Evolutionary conservation across 257 asterid species (phyloP).

Genomic region (Salvia rosmarinus): DNA sequence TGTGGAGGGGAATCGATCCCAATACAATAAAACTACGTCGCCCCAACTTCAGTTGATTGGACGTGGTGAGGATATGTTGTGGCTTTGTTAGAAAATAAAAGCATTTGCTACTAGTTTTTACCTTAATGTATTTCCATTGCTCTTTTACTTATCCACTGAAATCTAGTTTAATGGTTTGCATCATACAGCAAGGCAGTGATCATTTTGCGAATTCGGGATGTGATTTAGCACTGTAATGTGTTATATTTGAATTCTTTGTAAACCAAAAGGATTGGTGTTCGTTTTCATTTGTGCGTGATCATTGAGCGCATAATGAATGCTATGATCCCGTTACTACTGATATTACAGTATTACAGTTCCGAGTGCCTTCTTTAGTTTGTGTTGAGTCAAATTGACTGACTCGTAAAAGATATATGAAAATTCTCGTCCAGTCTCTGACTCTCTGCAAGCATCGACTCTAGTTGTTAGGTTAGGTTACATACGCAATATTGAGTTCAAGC

Average conservation of each 20-base stretch:
- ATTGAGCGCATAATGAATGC: background rate
- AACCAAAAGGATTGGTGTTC: constrained; percentile 2
- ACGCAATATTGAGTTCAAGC: background rate
- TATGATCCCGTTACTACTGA: background rate
- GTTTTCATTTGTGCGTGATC: background rate
- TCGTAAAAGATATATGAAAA: background rate
- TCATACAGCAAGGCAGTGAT: background rate
- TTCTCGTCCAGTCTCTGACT: background rate
- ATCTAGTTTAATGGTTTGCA: background rate
- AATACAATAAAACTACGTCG: constrained; percentile 36
- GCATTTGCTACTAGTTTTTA: constrained; percentile 9
- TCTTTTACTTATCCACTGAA: background rate
- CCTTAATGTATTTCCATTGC: background rate
- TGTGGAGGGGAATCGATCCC: constrained; percentile 42
- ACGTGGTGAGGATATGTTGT: constrained; percentile 48
- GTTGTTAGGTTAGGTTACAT: background rate
- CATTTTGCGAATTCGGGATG: background rate
- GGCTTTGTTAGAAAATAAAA: background rate
- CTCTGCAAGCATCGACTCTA: too few relatives aligned
- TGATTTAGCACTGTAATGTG: background rate
- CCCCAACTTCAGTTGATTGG: constrained; percentile 63
- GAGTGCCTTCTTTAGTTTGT: background rate
- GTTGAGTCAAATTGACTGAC: background rate
- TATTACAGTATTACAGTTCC: background rate
- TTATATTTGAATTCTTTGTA: background rate